phyloP scores from a whole-genome alignment of 352 stramenopile species.

The Phytophthora capsici region DNA sequence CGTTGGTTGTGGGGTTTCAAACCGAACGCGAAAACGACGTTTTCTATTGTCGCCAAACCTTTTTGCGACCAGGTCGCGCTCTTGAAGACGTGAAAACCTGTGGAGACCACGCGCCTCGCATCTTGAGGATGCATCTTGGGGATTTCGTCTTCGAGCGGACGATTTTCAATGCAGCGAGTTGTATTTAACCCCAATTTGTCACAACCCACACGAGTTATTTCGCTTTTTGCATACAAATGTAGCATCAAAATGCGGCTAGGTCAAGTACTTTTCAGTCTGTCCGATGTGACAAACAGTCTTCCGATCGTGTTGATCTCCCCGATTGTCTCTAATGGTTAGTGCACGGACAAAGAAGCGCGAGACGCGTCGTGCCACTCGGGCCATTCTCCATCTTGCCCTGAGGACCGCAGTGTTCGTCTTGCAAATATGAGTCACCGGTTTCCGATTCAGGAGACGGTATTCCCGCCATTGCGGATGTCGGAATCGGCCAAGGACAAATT shows the following conservation, averaged over 20 bases:
- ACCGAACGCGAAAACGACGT: slow-evolving; percentile 12
- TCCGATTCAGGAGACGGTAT: slow-evolving; percentile 45
- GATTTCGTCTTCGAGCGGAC: slow-evolving; percentile 28
- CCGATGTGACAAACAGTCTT: neutral
- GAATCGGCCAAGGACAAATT: slow-evolving; percentile 33
- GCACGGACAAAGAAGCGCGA: slow-evolving; percentile 35
- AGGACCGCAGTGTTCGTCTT: slow-evolving; percentile 10
- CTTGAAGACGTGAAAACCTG: slow-evolving; percentile 30
- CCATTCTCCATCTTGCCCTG: slow-evolving; percentile 38
- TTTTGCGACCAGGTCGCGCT: slow-evolving; percentile 26
- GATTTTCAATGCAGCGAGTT: slow-evolving; percentile 5
- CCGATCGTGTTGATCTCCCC: slow-evolving; percentile 28
- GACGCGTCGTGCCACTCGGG: slow-evolving; percentile 5
- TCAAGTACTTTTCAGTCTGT: neutral
- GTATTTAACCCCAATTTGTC: neutral
- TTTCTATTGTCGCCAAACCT: neutral
- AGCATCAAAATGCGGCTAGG: neutral
- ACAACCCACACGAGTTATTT: slow-evolving; percentile 5
- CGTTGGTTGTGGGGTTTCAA: slow-evolving; percentile 2
- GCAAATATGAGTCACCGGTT: slow-evolving; percentile 40
- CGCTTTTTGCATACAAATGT: too few relatives aligned
- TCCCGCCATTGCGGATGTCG: slow-evolving; percentile 39
- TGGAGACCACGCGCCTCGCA: slow-evolving; percentile 18
- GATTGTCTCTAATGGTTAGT: slow-evolving; percentile 31
- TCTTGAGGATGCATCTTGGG: slow-evolving; percentile 18